These are phyloP conservation scores for Aspergillus unguis DNA, from an alignment of 2,329 filamentous ascomycete genomes.

Conservation along the genomic window DNA sequence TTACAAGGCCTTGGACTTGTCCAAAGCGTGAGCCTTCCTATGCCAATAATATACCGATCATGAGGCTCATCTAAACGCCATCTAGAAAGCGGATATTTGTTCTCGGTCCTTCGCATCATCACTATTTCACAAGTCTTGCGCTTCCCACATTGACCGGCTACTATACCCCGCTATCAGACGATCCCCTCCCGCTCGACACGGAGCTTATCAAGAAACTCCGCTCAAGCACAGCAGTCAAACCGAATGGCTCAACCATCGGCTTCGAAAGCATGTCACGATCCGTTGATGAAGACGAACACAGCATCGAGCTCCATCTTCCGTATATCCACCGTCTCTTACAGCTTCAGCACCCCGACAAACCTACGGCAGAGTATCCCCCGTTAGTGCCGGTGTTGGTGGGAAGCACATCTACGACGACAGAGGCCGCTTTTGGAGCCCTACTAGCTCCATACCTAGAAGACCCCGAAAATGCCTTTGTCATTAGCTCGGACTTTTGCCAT, in stretches of 20 bases:
- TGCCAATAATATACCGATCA: not conserved
- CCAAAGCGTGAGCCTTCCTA: conserved; percentile 56
- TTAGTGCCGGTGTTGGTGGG: conserved; percentile 87
- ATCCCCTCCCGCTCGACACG: conserved; percentile 44
- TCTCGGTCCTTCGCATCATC: conserved; percentile 87
- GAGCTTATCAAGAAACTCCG: conserved; percentile 41
- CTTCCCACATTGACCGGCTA: conserved; percentile 65
- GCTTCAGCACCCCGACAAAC: conserved; percentile 49
- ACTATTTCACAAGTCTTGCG: conserved; percentile 73
- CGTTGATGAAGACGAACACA: conserved; percentile 81
- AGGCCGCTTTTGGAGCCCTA: conserved; percentile 66
- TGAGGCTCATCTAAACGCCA: conserved; percentile 2
- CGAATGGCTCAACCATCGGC: conserved; percentile 31
- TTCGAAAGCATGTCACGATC: conserved; percentile 57
- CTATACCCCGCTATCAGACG: conserved; percentile 42
- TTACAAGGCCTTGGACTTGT: conserved; percentile 83
- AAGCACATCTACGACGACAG: conserved; percentile 62
- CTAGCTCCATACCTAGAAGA: conserved; percentile 76
- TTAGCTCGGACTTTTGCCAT: conserved; percentile 96
- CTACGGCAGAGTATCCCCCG: conserved; percentile 60
- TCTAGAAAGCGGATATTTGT: conserved; percentile 80
- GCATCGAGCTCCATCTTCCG: conserved; percentile 92
- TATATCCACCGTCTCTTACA: conserved; percentile 80
- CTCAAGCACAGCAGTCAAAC: conserved; percentile 25
- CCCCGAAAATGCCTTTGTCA: conserved; percentile 71